These are phyloP conservation scores for Phytophthora tentaculata DNA, from an alignment of 352 stramenopile genomes.

Conservation along the genomic window DNA sequence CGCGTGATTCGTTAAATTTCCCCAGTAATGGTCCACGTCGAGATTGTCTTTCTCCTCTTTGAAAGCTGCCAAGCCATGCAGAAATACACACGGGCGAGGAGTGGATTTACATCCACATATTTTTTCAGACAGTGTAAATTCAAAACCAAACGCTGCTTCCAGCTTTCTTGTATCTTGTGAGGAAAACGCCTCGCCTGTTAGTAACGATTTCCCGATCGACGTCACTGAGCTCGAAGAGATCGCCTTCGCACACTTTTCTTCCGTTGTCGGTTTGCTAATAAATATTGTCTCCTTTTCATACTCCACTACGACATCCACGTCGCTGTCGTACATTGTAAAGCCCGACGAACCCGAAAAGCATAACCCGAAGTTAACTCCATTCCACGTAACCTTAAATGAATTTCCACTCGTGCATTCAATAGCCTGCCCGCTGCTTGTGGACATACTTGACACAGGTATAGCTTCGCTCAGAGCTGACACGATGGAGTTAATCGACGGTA, in stretches of 20 bases:
- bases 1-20: slow-evolving; percentile 2
- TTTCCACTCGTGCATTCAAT: slow-evolving; percentile 25
- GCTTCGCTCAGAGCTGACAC: slow-evolving; percentile 7
- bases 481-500: slow-evolving; percentile 24
- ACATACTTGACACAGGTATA: slow-evolving; percentile 1
- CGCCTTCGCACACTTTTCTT: neutral
- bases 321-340: slow-evolving; percentile 22
- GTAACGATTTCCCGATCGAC: slow-evolving; percentile 7
- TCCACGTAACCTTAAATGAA: slow-evolving; percentile 27
- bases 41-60: slow-evolving; percentile 13
- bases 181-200: slow-evolving; percentile 12
- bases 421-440: neutral
- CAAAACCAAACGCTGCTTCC: slow-evolving; percentile 10
- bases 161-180: slow-evolving; percentile 4
- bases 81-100: slow-evolving; percentile 14
- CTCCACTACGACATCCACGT: slow-evolving; percentile 24
- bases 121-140: neutral
- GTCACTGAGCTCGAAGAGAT: slow-evolving; percentile 15
- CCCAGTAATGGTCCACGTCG: neutral
- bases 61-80: slow-evolving; percentile 42
- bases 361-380: slow-evolving; percentile 36
- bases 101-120: slow-evolving; percentile 15
- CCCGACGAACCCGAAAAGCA: slow-evolving; percentile 24
- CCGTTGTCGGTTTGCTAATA: slow-evolving; percentile 1
- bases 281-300: slow-evolving; percentile 5